phyloP scores from a whole-genome alignment of 1,284 basidiomycete species.

The Sphaerobolus stellatus region DNA sequence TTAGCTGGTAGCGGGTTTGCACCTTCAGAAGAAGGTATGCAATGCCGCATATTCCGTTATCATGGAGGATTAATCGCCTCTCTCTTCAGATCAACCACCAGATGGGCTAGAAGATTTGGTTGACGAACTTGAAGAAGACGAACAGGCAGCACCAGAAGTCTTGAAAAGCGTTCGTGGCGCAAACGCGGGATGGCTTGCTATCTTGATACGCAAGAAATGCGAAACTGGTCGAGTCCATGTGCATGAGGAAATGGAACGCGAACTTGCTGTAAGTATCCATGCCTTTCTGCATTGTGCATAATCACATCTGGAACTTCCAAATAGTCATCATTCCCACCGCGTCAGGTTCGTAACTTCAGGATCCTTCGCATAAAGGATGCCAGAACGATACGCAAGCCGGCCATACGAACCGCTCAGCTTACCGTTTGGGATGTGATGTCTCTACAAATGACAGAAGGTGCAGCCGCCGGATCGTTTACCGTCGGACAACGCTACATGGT shows the following conservation, averaged over 20 bases:
- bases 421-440: constrained; percentile 81
- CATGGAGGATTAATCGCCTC: constrained; percentile 3
- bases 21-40: constrained; percentile 46
- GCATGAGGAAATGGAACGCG: constrained; percentile 62
- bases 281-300: not conserved
- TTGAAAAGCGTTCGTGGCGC: constrained; percentile 41
- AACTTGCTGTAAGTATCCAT: constrained; percentile 56
- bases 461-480: constrained; percentile 52
- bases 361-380: constrained; percentile 78
- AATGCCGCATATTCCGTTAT: not conserved
- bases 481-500: constrained; percentile 74
- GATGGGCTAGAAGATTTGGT: constrained; percentile 64
- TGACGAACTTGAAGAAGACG: constrained; percentile 59
- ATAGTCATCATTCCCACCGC: constrained; percentile 71
- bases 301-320: not conserved
- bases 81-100: constrained; percentile 45
- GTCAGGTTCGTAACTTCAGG: constrained; percentile 79
- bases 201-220: constrained; percentile 51
- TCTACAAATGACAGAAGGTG: constrained; percentile 51
- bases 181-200: constrained; percentile 65
- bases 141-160: constrained; percentile 34
- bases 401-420: constrained; percentile 65
- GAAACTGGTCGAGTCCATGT: constrained; percentile 51
- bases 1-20: constrained; percentile 45
- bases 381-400: constrained; percentile 46